Evolutionary conservation across 106 monocot genomes (phyloP).

Genomic region (Amphibolis antarctica): DNA sequence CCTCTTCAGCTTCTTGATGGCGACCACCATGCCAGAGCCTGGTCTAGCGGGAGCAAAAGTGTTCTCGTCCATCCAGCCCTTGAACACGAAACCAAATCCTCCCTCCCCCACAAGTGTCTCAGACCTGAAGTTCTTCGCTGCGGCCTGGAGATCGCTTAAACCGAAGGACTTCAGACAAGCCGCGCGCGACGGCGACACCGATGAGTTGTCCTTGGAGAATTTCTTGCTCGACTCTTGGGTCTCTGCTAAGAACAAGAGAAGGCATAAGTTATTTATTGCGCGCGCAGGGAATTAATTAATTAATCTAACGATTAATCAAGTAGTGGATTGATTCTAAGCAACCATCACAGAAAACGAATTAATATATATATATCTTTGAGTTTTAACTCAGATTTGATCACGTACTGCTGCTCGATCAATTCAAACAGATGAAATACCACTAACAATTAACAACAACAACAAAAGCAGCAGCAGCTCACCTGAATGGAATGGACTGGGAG

Average conservation of each 20-base stretch:
- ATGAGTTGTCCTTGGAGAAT: not conserved
- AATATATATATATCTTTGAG: no score
- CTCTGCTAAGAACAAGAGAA: not conserved
- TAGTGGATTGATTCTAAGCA: not conserved
- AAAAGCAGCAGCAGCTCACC: not conserved
- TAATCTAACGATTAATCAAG: no score
- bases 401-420: no score
- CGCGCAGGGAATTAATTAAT: not conserved
- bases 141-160: conserved; percentile 56
- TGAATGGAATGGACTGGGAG: conserved; percentile 18
- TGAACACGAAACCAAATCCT: conserved; percentile 84
- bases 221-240: not conserved
- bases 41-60: conserved; percentile 49
- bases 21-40: conserved; percentile 63
- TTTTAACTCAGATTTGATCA: no score
- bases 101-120: conserved; percentile 75
- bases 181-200: conserved; percentile 1
- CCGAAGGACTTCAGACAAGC: conserved; percentile 43
- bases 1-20: conserved; percentile 75
- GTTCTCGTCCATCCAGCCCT: conserved; percentile 81
- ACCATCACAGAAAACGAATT: no score
- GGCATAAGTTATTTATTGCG: no score
- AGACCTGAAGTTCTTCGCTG: conserved; percentile 71
- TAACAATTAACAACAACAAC: not conserved
- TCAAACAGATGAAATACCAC: not conserved